Conservation (phyloP, 1,284 basidiomycete species). For the Porogramme epimiltina region DNA sequence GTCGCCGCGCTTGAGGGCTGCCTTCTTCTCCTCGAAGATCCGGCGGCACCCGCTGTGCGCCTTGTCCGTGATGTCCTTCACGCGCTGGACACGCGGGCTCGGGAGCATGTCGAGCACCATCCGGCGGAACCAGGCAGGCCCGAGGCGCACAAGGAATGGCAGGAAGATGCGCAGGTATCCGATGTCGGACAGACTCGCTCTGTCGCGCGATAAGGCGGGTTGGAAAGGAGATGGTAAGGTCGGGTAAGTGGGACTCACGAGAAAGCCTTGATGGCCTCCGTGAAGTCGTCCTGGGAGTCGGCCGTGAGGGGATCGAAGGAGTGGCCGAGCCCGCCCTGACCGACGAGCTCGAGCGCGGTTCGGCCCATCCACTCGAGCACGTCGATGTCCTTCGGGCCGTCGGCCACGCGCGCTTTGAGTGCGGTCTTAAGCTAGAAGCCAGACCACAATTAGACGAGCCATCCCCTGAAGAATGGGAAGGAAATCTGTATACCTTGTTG, state of each 20-base stretch:
- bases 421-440: constrained; percentile 14
- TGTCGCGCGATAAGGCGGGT: too few species aligned
- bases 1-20: constrained; percentile 42
- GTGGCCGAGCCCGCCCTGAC: constrained; percentile 37
- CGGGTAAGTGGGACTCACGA: too few species aligned
- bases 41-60: constrained; percentile 37
- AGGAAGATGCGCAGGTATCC: not conserved
- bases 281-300: constrained; percentile 26
- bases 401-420: constrained; percentile 8
- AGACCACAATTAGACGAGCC: not conserved
- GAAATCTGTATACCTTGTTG: constrained; percentile 12
- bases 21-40: constrained; percentile 42
- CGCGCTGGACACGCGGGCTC: constrained; percentile 28
- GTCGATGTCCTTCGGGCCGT: constrained; percentile 32
- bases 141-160: constrained; percentile 1
- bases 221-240: too few species aligned
- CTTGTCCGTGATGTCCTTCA: constrained; percentile 38
- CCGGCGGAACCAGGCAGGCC: not conserved
- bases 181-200: too few species aligned
- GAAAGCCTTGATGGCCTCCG: constrained; percentile 12
- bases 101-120: not conserved
- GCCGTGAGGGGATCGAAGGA: constrained; percentile 37
- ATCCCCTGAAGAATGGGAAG: not conserved
- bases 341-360: constrained; percentile 34
- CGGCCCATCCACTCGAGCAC: constrained; percentile 39